Base-by-base conservation (phyloP, 306 rosid genomes). In the Dryas alaskensis region DNA sequence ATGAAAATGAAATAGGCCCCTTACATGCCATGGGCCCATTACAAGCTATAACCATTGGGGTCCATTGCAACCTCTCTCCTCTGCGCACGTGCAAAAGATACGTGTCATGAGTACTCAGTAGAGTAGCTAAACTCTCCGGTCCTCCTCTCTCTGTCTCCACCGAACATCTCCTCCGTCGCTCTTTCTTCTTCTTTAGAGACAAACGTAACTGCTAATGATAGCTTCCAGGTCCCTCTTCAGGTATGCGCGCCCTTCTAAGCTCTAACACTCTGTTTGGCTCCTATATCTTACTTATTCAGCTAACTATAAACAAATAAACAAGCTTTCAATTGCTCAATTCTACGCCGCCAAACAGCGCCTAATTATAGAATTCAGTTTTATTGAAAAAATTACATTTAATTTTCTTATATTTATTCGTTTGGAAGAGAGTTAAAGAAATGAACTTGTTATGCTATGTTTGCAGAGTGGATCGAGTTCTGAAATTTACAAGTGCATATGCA, bases 381-480 rank as follows among this genome's bases (percentile, higher is more conserved):
- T 31, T 31, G 3, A 31, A 31, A 31, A 31, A 31, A 31, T 31
- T 31, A 31, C 37, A 31, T 31, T 27, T 31, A 31, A 31, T 31
- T 31, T 31, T 31, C 37, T 52, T 11, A 4, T n/a, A 16, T 16
- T 8, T 22, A 7, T 31, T 60, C 3, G 2, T 14, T 14, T 42
- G 10, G 25, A 62, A n/a, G 43, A 25, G 40, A 59, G 63, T 11
- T 60, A 31, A 60, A 60, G 13, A 39, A 5, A 63, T 16, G 25
- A 40, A 4, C 10, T 42, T 63, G 44, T 37, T 46, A 22, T 45
- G 11, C 10, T 48, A 7, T 60, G 22, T 65, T 76, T 76, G 83
- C 82, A 89, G 97, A 83, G 78, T 85, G 48, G 85, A 86, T n/a
- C 85, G 76, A 60, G 13, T 88, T 72, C 80, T 89, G 73, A 89